Percentiles rank a stretch among this genome's conserved stretches.
phyloP scores from a whole-genome alignment of 1,284 basidiomycete species.

The Leccinum pachyderme region DNA sequence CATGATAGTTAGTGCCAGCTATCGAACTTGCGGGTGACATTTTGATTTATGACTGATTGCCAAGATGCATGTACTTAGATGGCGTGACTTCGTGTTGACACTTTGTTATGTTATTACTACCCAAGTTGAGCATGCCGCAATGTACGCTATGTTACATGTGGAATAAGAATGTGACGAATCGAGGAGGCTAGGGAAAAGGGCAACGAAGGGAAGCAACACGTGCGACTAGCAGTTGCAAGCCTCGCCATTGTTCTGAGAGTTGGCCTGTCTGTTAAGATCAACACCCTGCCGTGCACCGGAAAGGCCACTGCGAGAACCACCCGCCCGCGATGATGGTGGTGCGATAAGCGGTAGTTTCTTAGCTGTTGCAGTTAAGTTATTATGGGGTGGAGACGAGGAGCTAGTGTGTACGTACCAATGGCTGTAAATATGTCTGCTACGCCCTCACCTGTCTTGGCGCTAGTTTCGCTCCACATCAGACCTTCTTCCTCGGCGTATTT shows the following conservation, averaged over 20 bases:
- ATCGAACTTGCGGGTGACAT: background rate
- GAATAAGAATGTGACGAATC: slow-evolving; percentile 14
- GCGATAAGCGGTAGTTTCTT: slow-evolving; percentile 80
- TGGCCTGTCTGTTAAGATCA: slow-evolving; percentile 68
- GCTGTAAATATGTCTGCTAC: slow-evolving; percentile 87
- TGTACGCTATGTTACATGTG: slow-evolving; percentile 34
- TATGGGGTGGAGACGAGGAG: background rate
- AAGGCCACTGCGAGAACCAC: slow-evolving; percentile 43
- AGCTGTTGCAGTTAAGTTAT: slow-evolving; percentile 43
- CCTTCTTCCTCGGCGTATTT: slow-evolving; percentile 95
- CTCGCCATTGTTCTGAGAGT: slow-evolving; percentile 50
- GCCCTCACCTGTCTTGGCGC: slow-evolving; percentile 91
- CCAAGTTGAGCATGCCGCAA: slow-evolving; percentile 30
- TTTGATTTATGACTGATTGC: background rate
- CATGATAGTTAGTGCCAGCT: background rate
- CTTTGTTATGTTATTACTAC: slow-evolving; percentile 21
- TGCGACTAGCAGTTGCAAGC: slow-evolving; percentile 68
- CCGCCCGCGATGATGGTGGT: slow-evolving; percentile 58
- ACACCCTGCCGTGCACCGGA: slow-evolving; percentile 56
- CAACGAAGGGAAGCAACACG: background rate
- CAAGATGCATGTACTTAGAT: background rate
- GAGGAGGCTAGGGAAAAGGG: slow-evolving; percentile 4
- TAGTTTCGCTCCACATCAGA: slow-evolving; percentile 94
- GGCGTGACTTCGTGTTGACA: slow-evolving; percentile 9
- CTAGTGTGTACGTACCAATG: slow-evolving; percentile 54